Evolutionary conservation across 495 filamentous ascomycete genomes (phyloP), one percentile per base, ranked within the genome.

Genomic region (Amphirosellinia nigrospora): DNA sequence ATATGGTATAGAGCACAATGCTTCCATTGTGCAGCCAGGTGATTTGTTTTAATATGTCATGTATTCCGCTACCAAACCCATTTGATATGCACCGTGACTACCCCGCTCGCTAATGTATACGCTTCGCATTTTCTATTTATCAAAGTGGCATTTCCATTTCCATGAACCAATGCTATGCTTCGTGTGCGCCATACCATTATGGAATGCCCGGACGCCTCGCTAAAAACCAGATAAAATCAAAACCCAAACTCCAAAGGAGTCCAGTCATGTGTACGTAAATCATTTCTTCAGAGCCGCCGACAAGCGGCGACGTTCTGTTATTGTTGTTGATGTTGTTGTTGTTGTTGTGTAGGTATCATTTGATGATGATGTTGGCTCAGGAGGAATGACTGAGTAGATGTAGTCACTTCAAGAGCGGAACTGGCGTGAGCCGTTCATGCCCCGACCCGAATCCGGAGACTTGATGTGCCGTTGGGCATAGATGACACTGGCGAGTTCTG

Each of bases 401-500:
- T 9, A 3, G 11, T 13, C 21, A 7, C 16, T 43, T 73, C 62
- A 77, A 46, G 71, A 71, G 41, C 72, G 76, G 63, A 76, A 3
- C 23, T 76, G 66, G 38, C 62, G 64, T 19, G 55, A 4, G 56
- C 69, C 71, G 45, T 66, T 71, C 16, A 69, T 30, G 38, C 50
- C 69, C 28, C 68, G 68, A 0, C 65, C 52, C 11, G 71, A 65
- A 3, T 15, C 6, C 13, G 73, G 68, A 0, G 67, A 28, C 26
- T n/a, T n/a, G 73, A 72, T 6, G 77, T 72, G 66, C 79, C 81
- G 71, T 82, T 82, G 41, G 78, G 75, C 32, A 83, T 55, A 30
- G 74, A 66, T 0, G 77, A 69, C 4, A 80, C 63, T 2, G 73
- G 67, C 28, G 74, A 68, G 23, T 58, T 67, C n/a, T 65, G 58